Evolutionary conservation across 163 green algal species (phyloP).

Genomic region (Trebouxia gelatinosa): DNA sequence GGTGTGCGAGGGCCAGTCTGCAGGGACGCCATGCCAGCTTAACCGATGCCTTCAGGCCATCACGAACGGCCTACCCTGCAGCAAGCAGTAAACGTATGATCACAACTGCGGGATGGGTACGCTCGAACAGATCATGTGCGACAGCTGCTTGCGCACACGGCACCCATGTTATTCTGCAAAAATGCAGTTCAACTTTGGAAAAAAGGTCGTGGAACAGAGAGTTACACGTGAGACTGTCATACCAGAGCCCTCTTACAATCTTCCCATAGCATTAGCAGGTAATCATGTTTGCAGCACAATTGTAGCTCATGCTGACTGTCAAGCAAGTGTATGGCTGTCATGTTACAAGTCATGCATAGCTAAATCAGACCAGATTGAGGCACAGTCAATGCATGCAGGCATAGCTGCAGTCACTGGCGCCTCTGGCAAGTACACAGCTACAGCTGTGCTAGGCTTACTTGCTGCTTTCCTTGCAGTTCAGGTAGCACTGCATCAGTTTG

Average conservation of each 20-base stretch:
- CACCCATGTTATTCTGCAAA: no score
- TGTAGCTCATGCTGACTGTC: no score
- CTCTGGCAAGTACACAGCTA: conserved; percentile 30
- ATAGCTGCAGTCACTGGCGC: conserved; percentile 27
- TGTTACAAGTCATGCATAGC: no score
- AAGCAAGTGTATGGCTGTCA: no score
- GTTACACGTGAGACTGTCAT: conserved; percentile 14
- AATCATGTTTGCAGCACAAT: not conserved
- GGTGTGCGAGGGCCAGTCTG: no score
- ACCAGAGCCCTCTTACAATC: conserved; percentile 15
- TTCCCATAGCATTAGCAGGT: conserved; percentile 19
- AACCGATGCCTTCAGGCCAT: not conserved
- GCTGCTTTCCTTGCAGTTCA: conserved; percentile 80
- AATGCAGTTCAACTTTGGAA: conserved; percentile 24
- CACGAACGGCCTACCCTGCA: not conserved
- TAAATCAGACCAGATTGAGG: no score
- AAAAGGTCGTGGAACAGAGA: no score
- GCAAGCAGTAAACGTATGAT: no score
- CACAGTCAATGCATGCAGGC: conserved; percentile 24
- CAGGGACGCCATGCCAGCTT: no score
- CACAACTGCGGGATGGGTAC: no score
- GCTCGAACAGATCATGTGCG: no score
- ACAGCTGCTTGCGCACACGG: no score
- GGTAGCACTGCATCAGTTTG: conserved; percentile 25
- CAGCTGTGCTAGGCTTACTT: conserved; percentile 59